These are phyloP conservation scores for Trametes pubescens DNA, from an alignment of 1,284 basidiomycete genomes.

Conservation along the genomic window DNA sequence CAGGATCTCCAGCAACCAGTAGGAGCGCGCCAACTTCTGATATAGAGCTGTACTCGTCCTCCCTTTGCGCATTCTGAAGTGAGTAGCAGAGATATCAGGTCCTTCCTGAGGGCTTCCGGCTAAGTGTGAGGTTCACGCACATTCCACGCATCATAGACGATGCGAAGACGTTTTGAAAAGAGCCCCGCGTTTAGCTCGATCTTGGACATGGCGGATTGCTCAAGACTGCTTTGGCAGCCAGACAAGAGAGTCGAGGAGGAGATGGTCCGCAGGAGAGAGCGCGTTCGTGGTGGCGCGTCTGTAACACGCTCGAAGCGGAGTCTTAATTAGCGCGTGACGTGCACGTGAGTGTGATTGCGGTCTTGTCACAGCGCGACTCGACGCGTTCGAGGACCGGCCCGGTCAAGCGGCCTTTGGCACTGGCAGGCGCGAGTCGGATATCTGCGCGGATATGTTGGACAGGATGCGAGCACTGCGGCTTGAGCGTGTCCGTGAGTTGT, in stretches of 20 bases:
- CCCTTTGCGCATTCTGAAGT: conserved; percentile 63
- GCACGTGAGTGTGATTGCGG: conserved; percentile 20
- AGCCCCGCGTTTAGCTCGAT: conserved; percentile 56
- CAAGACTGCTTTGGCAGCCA: conserved; percentile 15
- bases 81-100: conserved; percentile 20
- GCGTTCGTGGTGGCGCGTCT: conserved; percentile 39
- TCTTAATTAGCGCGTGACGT: conserved; percentile 18
- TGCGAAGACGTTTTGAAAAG: conserved; percentile 74
- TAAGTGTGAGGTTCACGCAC: conserved; percentile 52
- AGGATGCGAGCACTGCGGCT: background rate
- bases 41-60: conserved; percentile 76
- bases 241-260: conserved; percentile 28
- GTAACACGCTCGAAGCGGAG: conserved; percentile 28
- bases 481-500: background rate
- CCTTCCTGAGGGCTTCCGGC: conserved; percentile 4
- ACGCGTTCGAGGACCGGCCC: conserved; percentile 19
- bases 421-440: too few relatives aligned
- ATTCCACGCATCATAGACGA: conserved; percentile 78
- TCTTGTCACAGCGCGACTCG: conserved; percentile 28
- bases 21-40: conserved; percentile 77
- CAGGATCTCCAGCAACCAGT: conserved; percentile 84
- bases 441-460: background rate
- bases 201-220: conserved; percentile 45
- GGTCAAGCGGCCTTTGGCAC: too few relatives aligned
- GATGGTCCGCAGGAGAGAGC: conserved; percentile 29